Evolutionary conservation across 306 rosid species (phyloP).

Genomic region (Sechiopsis laciniata): DNA sequence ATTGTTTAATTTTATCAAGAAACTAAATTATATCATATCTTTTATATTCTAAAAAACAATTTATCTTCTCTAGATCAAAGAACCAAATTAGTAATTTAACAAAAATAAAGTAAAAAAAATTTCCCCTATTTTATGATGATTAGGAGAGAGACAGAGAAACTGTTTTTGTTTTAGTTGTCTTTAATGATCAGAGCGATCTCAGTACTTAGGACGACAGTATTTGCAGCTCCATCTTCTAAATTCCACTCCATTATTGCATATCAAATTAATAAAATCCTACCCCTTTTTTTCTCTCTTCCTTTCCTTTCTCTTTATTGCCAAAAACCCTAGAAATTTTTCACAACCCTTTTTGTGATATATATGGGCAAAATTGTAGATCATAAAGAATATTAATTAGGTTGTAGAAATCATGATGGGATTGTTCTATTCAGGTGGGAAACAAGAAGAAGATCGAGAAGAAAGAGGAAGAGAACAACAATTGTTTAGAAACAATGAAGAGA

Average conservation of each 20-base stretch:
- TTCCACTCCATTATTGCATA: conserved; percentile 19
- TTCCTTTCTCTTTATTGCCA: neutral
- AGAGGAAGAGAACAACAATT: conserved; percentile 27
- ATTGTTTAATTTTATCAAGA: no score
- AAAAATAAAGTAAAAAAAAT: no score
- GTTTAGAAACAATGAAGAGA: conserved; percentile 46
- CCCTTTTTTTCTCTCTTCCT: neutral
- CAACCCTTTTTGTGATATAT: neutral
- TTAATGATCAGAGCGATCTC: conserved; percentile 12
- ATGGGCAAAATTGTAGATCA: neutral
- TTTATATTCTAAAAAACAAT: no score
- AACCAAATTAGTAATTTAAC: no score
- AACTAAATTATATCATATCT: no score
- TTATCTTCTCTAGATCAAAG: no score
- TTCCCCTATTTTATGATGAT: neutral
- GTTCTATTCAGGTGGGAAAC: conserved; percentile 55
- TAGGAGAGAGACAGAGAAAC: neutral
- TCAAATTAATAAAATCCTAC: neutral
- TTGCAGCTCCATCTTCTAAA: neutral
- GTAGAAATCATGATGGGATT: conserved; percentile 32
- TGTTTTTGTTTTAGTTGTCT: neutral
- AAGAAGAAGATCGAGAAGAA: conserved; percentile 18
- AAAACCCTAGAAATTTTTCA: neutral
- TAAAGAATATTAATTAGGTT: conserved; percentile 25
- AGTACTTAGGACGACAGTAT: neutral